A percentile compares a stretch with the other conserved stretches of the same genome.
Evolutionary conservation across 2,329 filamentous ascomycete genomes (phyloP).

Genomic region (Ampelomyces quisqualis): DNA sequence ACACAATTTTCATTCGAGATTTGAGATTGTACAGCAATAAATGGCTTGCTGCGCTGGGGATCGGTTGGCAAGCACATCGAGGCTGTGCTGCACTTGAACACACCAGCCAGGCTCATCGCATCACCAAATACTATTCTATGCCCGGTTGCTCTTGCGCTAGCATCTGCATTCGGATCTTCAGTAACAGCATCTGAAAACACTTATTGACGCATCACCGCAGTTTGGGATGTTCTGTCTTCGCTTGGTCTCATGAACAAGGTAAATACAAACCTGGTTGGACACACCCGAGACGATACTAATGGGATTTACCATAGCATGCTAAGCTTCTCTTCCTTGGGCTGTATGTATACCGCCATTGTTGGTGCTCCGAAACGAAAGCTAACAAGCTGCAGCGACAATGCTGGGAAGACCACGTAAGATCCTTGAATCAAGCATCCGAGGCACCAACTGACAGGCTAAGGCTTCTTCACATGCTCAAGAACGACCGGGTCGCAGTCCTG

Average conservation of each 20-base stretch:
- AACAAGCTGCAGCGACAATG: constrained; percentile 82
- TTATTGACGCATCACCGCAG: constrained; percentile 47
- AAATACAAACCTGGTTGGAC: constrained; percentile 4
- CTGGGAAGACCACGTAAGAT: constrained; percentile 81
- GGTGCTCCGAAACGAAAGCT: constrained; percentile 8
- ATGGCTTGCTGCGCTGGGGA: not conserved
- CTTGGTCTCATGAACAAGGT: constrained; percentile 84
- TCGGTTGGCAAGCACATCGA: not conserved
- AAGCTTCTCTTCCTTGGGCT: constrained; percentile 71
- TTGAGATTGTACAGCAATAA: not conserved
- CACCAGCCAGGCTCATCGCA: not conserved
- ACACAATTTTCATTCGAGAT: not conserved
- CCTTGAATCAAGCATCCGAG: not conserved
- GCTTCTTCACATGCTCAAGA: constrained; percentile 90
- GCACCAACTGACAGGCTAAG: constrained; percentile 17
- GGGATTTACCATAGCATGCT: constrained; percentile 60
- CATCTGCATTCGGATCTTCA: not conserved
- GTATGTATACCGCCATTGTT: constrained; percentile 8
- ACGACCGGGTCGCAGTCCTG: constrained; percentile 83
- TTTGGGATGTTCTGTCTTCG: constrained; percentile 85
- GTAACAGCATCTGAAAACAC: not conserved
- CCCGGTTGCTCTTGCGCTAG: not conserved
- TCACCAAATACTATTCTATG: not conserved
- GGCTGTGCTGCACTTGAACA: not conserved
- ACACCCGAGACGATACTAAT: constrained; percentile 8